These are phyloP conservation scores for Apiospora pterosperma DNA, from an alignment of 2,329 filamentous ascomycete genomes.

Conservation along the genomic window DNA sequence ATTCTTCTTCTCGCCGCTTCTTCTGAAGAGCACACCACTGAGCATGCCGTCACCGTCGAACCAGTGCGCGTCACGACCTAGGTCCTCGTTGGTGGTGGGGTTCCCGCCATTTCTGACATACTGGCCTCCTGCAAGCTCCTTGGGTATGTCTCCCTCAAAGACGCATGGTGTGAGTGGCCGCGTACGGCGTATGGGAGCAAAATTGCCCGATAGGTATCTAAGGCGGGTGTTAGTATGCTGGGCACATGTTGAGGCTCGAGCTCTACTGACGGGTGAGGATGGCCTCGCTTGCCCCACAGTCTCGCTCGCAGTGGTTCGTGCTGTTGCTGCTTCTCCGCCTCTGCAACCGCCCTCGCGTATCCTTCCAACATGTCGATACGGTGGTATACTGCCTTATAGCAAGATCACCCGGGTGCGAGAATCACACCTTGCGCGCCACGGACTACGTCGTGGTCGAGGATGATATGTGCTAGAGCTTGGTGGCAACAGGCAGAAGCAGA, in stretches of 20 bases:
- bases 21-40: slow-evolving; percentile 59
- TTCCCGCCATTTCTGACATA: slow-evolving; percentile 73
- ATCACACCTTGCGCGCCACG: neutral
- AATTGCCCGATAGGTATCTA: slow-evolving; percentile 65
- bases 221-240: slow-evolving; percentile 2
- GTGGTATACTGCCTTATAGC: neutral
- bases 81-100: slow-evolving; percentile 58
- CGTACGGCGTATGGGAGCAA: slow-evolving; percentile 60
- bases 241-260: neutral
- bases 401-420: neutral
- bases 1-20: slow-evolving; percentile 29
- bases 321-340: neutral
- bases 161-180: slow-evolving; percentile 53
- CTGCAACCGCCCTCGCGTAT: slow-evolving; percentile 3
- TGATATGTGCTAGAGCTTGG: neutral
- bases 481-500: neutral
- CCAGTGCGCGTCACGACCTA: slow-evolving; percentile 65
- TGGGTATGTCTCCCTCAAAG: slow-evolving; percentile 56
- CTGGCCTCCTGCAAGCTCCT: slow-evolving; percentile 64
- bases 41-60: slow-evolving; percentile 77
- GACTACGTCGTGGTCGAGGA: neutral
- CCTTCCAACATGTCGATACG: slow-evolving; percentile 6
- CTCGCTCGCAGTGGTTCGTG: neutral
- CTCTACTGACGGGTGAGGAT: slow-evolving; percentile 24
- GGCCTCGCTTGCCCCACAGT: neutral